A percentile compares a stretch with the other conserved stretches of the same genome.
Evolutionary conservation across 352 stramenopile species (phyloP).

Genomic region (Pseudoperonospora humuli): DNA sequence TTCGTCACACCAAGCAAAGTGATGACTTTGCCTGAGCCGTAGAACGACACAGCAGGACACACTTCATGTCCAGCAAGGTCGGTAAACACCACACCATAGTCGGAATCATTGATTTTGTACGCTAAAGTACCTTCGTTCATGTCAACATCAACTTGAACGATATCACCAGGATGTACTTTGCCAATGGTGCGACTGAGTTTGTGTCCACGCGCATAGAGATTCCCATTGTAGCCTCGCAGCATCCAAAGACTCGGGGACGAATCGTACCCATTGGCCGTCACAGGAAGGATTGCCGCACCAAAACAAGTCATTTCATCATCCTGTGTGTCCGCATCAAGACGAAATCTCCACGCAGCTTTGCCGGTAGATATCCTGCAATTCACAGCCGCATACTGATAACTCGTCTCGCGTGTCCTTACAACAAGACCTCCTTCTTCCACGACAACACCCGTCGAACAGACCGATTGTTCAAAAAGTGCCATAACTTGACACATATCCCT

Average conservation of each 20-base stretch:
- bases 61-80: slow-evolving; percentile 77
- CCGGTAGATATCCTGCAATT: slow-evolving; percentile 68
- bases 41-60: slow-evolving; percentile 83
- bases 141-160: slow-evolving; percentile 84
- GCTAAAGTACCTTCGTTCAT: slow-evolving; percentile 79
- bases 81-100: slow-evolving; percentile 83
- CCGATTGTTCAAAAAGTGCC: slow-evolving; percentile 70
- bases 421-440: slow-evolving; percentile 69
- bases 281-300: slow-evolving; percentile 81
- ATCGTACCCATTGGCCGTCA: slow-evolving; percentile 86
- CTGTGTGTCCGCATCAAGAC: slow-evolving; percentile 81
- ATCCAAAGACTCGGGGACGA: slow-evolving; percentile 89
- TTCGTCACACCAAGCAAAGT: slow-evolving; percentile 69
- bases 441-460: slow-evolving; percentile 69
- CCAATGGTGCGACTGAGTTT: slow-evolving; percentile 79
- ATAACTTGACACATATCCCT: slow-evolving; percentile 61
- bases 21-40: slow-evolving; percentile 85
- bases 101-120: slow-evolving; percentile 87
- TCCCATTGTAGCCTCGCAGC: slow-evolving; percentile 88
- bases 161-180: slow-evolving; percentile 86
- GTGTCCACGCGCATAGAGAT: slow-evolving; percentile 84
- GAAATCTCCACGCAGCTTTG: slow-evolving; percentile 84
- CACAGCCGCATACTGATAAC: slow-evolving; percentile 83
- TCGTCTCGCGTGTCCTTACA: slow-evolving; percentile 79
- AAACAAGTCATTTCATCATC: slow-evolving; percentile 92